phyloP scores from a whole-genome alignment of 2,329 filamentous ascomycete genomes.

The Pestalotiopsis sp. region DNA sequence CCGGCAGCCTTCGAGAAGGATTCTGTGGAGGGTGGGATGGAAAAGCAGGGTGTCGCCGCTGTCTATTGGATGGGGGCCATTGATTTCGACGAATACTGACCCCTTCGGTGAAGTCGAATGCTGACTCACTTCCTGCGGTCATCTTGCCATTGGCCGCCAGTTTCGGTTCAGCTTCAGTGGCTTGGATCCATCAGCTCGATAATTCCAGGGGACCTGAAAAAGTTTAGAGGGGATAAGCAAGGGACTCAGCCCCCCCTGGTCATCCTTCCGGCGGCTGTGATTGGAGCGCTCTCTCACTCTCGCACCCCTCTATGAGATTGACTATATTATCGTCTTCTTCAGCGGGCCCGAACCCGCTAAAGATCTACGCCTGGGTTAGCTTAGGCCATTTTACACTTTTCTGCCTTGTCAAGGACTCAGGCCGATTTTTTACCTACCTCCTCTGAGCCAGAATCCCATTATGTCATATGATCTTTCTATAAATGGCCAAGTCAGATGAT shows the following conservation, averaged over 20 bases:
- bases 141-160: neutral
- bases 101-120: neutral
- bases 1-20: neutral
- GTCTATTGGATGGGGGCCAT: neutral
- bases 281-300: neutral
- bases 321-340: neutral
- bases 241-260: neutral
- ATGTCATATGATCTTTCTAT: neutral
- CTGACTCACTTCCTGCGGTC: neutral
- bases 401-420: neutral
- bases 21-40: neutral
- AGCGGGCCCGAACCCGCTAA: neutral
- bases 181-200: neutral
- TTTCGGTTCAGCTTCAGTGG: neutral
- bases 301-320: neutral
- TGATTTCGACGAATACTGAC: neutral
- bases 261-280: neutral
- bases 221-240: neutral
- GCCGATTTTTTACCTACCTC: neutral
- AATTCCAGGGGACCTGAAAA: neutral
- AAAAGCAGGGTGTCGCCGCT: neutral
- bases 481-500: neutral
- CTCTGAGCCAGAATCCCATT: neutral
- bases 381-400: neutral
- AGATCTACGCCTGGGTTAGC: neutral